Evolutionary conservation across 495 filamentous ascomycete genomes (phyloP).

Genomic region (Penicillium bovifimosum): DNA sequence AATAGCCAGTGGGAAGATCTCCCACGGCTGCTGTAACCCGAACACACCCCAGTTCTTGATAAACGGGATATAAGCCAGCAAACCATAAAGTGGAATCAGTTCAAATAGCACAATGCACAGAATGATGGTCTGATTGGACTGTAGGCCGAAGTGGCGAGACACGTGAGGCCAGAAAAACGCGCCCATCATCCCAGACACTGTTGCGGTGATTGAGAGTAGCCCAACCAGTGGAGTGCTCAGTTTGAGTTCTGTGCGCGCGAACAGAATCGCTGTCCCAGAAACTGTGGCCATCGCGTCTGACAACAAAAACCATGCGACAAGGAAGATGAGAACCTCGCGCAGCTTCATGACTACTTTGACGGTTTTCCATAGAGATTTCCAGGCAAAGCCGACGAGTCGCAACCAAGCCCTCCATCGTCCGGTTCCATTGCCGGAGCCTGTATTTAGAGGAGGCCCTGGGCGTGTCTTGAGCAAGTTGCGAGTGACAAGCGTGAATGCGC

Average conservation of each 20-base stretch:
- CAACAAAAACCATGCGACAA: slow-evolving; percentile 83
- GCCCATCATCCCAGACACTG: slow-evolving; percentile 68
- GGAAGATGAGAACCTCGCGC: slow-evolving; percentile 74
- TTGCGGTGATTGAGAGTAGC: slow-evolving; percentile 79
- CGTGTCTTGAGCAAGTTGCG: slow-evolving; percentile 76
- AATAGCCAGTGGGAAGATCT: slow-evolving; percentile 82
- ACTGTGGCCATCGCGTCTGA: slow-evolving; percentile 86
- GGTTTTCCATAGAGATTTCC: slow-evolving; percentile 74
- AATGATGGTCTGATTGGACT: slow-evolving; percentile 75
- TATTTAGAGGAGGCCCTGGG: slow-evolving; percentile 69
- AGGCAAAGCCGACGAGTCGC: slow-evolving; percentile 64
- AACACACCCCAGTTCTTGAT: slow-evolving; percentile 66
- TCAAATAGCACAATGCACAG: slow-evolving; percentile 79
- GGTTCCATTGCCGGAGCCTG: slow-evolving; percentile 9
- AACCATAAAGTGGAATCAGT: slow-evolving; percentile 78
- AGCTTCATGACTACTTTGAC: slow-evolving; percentile 67
- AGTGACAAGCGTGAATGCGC: slow-evolving; percentile 71
- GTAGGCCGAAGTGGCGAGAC: slow-evolving; percentile 54
- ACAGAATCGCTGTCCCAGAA: slow-evolving; percentile 85
- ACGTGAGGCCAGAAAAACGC: slow-evolving; percentile 79
- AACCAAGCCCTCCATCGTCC: slow-evolving; percentile 32
- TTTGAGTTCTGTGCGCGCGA: slow-evolving; percentile 78
- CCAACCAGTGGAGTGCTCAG: slow-evolving; percentile 73
- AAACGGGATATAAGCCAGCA: slow-evolving; percentile 76
- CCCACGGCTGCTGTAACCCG: slow-evolving; percentile 81